phyloP scores from a whole-genome alignment of 2,329 filamentous ascomycete genomes.

The Coleophoma cylindrospora region DNA sequence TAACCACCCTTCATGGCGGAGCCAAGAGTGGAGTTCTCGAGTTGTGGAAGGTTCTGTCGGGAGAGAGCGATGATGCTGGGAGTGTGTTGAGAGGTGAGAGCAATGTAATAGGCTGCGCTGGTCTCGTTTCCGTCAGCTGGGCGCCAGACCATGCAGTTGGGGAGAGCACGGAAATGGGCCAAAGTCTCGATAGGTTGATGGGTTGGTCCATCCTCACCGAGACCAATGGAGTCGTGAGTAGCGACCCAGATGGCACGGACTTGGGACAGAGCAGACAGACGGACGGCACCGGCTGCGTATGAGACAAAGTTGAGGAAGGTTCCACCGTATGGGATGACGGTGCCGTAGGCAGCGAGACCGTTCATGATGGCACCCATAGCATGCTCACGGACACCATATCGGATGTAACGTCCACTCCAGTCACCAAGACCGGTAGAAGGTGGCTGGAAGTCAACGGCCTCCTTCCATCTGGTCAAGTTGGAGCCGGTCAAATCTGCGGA shows the following conservation, averaged over 20 bases:
- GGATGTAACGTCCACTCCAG: slow-evolving; percentile 86
- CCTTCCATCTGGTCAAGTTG: slow-evolving; percentile 98
- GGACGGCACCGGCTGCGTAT: slow-evolving; percentile 91
- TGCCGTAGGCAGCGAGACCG: slow-evolving; percentile 92
- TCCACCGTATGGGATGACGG: slow-evolving; percentile 86
- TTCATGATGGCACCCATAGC: slow-evolving; percentile 92
- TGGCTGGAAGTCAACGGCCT: slow-evolving; percentile 94
- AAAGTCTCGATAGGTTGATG: slow-evolving; percentile 99
- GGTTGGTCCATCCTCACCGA: slow-evolving; percentile 96
- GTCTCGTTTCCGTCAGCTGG: slow-evolving; percentile 98
- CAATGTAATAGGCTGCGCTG: slow-evolving; percentile 94
- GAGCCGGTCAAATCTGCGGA: slow-evolving; percentile 97
- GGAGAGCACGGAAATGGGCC: slow-evolving; percentile 95
- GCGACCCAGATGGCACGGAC: slow-evolving; percentile 92
- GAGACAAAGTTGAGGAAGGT: slow-evolving; percentile 99
- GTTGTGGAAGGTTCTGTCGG: slow-evolving; percentile 96
- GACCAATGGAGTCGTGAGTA: slow-evolving; percentile 98
- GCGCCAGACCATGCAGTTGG: slow-evolving; percentile 99
- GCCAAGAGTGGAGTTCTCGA: slow-evolving; percentile 89
- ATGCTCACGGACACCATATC: slow-evolving; percentile 90
- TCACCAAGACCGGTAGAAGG: slow-evolving; percentile 79
- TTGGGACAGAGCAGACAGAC: slow-evolving; percentile 87
- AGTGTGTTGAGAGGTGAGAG: slow-evolving; percentile 82
- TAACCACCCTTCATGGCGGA: slow-evolving; percentile 94
- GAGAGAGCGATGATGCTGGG: slow-evolving; percentile 93